A percentile compares a stretch with the other conserved stretches of the same genome.
phyloP scores from a whole-genome alignment of 331 rosid species.

The Cydonia oblonga region DNA sequence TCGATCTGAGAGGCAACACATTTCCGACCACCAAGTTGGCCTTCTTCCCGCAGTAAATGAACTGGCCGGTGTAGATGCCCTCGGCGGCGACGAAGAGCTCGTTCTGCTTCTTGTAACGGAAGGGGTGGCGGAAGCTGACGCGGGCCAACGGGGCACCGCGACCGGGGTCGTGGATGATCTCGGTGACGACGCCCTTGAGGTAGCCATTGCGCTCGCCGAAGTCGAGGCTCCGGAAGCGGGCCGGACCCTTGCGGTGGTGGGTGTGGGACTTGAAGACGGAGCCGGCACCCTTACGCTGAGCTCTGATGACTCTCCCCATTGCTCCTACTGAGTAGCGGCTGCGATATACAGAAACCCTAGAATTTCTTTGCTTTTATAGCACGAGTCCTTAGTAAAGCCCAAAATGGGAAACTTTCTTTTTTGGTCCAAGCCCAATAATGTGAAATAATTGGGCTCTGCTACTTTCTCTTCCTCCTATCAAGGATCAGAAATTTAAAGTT shows the following conservation, averaged over 20 bases:
- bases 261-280: slow-evolving; percentile 38
- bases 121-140: slow-evolving; percentile 29
- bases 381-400: neutral
- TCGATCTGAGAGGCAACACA: slow-evolving; percentile 23
- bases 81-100: slow-evolving; percentile 28
- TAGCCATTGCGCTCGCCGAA: slow-evolving; percentile 31
- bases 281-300: slow-evolving; percentile 35
- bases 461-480: too few relatives aligned
- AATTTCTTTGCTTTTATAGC: too few relatives aligned
- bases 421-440: too few relatives aligned
- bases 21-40: slow-evolving; percentile 27
- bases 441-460: too few relatives aligned
- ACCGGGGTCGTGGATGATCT: slow-evolving; percentile 29
- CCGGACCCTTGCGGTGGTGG: slow-evolving; percentile 32
- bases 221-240: slow-evolving; percentile 26
- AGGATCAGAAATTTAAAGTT: too few relatives aligned
- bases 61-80: slow-evolving; percentile 29
- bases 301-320: slow-evolving; percentile 29
- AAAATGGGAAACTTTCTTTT: too few relatives aligned
- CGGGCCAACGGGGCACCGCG: slow-evolving; percentile 25
- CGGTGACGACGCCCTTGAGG: slow-evolving; percentile 27
- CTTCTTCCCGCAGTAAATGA: slow-evolving; percentile 28
- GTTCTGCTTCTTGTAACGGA: slow-evolving; percentile 30
- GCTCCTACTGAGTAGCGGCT: neutral
- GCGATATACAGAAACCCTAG: neutral